Evolutionary conservation across 1,284 basidiomycete species (phyloP).

Genomic region (Cerioporus squamosus): DNA sequence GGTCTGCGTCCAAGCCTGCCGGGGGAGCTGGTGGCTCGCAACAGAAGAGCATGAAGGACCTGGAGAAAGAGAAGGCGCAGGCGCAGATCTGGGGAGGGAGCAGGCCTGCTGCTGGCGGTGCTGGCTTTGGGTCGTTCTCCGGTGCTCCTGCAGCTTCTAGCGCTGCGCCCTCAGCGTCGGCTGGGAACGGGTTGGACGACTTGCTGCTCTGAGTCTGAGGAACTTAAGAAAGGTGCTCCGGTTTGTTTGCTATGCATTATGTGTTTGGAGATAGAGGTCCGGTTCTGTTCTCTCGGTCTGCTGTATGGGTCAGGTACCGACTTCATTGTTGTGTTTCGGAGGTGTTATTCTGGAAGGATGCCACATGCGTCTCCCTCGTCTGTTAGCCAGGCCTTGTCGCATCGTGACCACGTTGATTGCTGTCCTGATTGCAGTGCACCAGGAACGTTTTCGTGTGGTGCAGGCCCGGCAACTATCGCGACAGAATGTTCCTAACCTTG

Average conservation of each 20-base stretch:
- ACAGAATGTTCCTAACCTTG: too few relatives aligned
- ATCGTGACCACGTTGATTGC: too few relatives aligned
- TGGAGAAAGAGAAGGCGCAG: constrained; percentile 85
- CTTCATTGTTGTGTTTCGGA: neutral
- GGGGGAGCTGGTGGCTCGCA: constrained; percentile 27
- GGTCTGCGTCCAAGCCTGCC: constrained; percentile 35
- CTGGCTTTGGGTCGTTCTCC: constrained; percentile 53
- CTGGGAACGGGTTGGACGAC: constrained; percentile 37
- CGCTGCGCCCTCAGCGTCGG: constrained; percentile 16
- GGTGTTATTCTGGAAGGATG: neutral
- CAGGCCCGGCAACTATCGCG: too few relatives aligned
- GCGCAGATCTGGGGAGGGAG: constrained; percentile 77
- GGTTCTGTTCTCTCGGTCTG: neutral
- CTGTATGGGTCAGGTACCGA: constrained; percentile 6
- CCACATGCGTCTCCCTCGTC: neutral
- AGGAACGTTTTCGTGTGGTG: too few relatives aligned
- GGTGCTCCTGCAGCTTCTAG: constrained; percentile 22
- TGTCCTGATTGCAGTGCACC: too few relatives aligned
- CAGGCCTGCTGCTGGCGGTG: constrained; percentile 35
- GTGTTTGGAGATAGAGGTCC: constrained; percentile 22
- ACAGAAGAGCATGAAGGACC: constrained; percentile 83
- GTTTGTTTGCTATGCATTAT: constrained; percentile 4
- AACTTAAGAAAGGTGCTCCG: neutral
- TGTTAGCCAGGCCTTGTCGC: neutral
- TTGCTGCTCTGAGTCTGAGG: constrained; percentile 34